Evolutionary conservation across 257 asterid species (phyloP), one percentile per base, ranked within the genome.

Genomic region (Solanum piurae): DNA sequence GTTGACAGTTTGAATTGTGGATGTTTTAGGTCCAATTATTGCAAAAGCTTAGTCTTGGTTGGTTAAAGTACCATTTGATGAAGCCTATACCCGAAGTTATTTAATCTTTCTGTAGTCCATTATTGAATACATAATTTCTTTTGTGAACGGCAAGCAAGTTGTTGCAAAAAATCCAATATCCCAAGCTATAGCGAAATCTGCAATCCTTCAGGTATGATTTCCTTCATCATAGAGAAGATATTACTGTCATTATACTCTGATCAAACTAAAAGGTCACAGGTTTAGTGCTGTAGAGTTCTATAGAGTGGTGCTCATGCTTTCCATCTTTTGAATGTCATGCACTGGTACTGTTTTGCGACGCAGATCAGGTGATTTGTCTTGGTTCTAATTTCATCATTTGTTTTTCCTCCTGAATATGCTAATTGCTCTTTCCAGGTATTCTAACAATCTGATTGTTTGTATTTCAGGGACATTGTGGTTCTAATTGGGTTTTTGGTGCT

Each of bases 401-500:
- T 82, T 44, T 85, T n/a, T 34, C 74, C 36, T 36, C 85, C 42
- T 27, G 34, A 79, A 79, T 27, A 13, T 21, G 62, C 83, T 11
- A 82, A 83, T 85, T 73, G 83, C 38, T 68, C 37, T 23, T 29
- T 62, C 58, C 69, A 4, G 58, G 68, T 89, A 87, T 87, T 83
- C 60, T 82, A 42, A 89, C 86, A 86, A 77, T 89, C 37, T 58
- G 46, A 14, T 64, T 44, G 40, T 87, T 55, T 64, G 55, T 80
- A 84, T 89, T 29, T 86, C 92, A 97, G 98, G 99, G 99, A 80
- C 99, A 97, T 83, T 97, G 99, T 92, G 99, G 99, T 90, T 95
- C 99, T 87, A 95, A 99, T 88, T 97, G 99, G 99, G 99, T 99
- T 42, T 95, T 95, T 90, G 99, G 93, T 49, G 98, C 98, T 34